Conservation (phyloP, 2,329 filamentous ascomycete species). For the Macroventuria anomochaeta region DNA sequence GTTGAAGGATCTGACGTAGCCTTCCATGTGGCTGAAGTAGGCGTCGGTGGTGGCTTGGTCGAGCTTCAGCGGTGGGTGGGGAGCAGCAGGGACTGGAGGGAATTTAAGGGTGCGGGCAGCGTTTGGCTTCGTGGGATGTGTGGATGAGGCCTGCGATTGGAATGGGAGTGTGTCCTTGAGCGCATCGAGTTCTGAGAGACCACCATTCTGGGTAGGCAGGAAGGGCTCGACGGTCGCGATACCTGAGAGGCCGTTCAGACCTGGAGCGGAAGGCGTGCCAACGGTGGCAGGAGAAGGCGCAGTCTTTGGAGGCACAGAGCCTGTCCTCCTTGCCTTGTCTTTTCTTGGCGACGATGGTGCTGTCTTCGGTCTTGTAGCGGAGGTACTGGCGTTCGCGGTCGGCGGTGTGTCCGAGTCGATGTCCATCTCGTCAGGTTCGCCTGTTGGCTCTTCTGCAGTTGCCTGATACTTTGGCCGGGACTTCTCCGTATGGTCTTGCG, state of each 20-base stretch:
- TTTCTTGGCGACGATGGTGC: constrained; percentile 11
- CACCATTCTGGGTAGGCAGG: constrained; percentile 52
- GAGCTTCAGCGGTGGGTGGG: constrained; percentile 53
- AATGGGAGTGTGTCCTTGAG: constrained; percentile 64
- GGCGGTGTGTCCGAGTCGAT: constrained; percentile 51
- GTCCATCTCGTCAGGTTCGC: constrained; percentile 55
- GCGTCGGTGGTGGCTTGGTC: constrained; percentile 57
- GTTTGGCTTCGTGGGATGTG: constrained; percentile 51
- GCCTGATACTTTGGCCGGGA: constrained; percentile 41
- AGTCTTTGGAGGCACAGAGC: constrained; percentile 13
- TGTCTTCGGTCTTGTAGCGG: constrained; percentile 14
- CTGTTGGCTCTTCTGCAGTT: constrained; percentile 36
- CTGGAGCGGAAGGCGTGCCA: constrained; percentile 26
- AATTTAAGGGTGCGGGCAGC: constrained; percentile 53
- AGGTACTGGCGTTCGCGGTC: constrained; percentile 17
- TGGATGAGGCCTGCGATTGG: constrained; percentile 59
- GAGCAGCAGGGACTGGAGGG: constrained; percentile 60
- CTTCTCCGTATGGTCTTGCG: constrained; percentile 37
- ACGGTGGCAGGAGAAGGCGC: constrained; percentile 24
- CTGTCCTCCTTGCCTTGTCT: constrained; percentile 12
- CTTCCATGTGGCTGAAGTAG: constrained; percentile 61
- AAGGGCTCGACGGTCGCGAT: constrained; percentile 60
- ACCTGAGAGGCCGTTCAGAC: constrained; percentile 57
- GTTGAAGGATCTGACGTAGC: constrained; percentile 64
- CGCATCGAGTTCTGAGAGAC: constrained; percentile 61